Base-by-base conservation (phyloP, 2,329 filamentous ascomycete species). In the Claviceps monticola region DNA sequence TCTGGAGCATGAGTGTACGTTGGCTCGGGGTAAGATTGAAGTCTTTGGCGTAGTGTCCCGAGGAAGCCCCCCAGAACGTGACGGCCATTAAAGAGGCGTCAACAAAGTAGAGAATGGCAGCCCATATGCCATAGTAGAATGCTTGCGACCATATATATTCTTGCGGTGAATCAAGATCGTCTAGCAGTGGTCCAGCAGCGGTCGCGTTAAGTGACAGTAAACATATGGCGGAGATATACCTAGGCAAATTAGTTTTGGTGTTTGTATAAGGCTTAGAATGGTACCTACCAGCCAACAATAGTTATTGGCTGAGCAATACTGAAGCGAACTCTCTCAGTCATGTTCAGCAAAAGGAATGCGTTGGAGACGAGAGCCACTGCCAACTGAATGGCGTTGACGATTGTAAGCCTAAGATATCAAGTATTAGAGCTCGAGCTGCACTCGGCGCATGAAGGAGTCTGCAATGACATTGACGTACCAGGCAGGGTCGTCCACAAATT, bases 1-100 rank as follows among this genome's bases (percentile, higher is more conserved):
- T 95, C 66, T 96, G 90, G 29, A 95, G 69, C 73, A 96, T 95
- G 21, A 96, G 71, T 0, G 88, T 95, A 9, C 90, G 79, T 65
- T 96, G 90, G 55, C 84, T 84, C 50, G 83, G 79, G 0, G 85
- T 90, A 23, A 95, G 73, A 57, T 77, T 72, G 58, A 95, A 95
- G 60, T 88, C 83, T 58, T 87, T 84, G 6, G 76, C 76, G 60
- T 95, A 95, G 58, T 87, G 84, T 1, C 73, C 72, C 0, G 62
- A 60, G 16, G 80, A 78, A 46, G 89, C 90, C 8, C 88, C 88
- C 52, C 83, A 75, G 69, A 91, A 88, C 21, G 91, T 95, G 51
- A 88, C 67, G 57, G 84, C 77, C 66, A 95, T 81, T 39, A 94
- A 74, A 46, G 84, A 79, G 0, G 86, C 84, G 50, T 86, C 84